phyloP scores from a whole-genome alignment of 176 grass and related monocot genomes.

The Triticum timopheevii region DNA sequence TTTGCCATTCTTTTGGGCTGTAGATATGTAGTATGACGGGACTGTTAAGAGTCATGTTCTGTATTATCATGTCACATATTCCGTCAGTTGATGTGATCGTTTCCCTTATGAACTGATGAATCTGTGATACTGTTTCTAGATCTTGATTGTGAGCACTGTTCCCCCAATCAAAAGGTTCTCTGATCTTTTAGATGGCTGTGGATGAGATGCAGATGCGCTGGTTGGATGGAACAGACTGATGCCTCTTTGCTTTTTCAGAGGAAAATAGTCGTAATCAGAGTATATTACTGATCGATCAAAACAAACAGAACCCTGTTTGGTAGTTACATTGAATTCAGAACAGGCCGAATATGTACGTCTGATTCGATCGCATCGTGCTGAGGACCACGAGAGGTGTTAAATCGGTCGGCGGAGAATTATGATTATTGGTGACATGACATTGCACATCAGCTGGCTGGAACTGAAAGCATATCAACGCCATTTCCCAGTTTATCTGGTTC shows the following conservation, averaged over 20 bases:
- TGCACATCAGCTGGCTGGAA: constrained; percentile 25
- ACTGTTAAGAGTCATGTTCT: neutral
- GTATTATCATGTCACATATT: neutral
- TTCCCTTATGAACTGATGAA: neutral
- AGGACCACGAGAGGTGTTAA: neutral
- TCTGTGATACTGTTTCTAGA: neutral
- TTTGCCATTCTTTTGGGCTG: neutral
- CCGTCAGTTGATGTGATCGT: neutral
- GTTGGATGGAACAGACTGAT: neutral
- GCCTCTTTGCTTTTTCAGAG: neutral
- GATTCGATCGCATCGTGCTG: neutral
- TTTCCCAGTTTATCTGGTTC: constrained; percentile 57
- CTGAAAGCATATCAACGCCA: constrained; percentile 45
- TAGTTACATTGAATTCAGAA: neutral
- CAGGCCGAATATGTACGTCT: neutral
- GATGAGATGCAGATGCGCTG: neutral
- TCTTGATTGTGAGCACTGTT: neutral
- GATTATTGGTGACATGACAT: constrained; percentile 13
- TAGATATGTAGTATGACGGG: constrained; percentile 7
- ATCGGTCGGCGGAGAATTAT: neutral
- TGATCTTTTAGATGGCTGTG: neutral
- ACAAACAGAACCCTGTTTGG: neutral
- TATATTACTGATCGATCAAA: neutral
- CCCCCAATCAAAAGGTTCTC: neutral
- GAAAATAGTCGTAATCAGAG: neutral